phyloP scores from a whole-genome alignment of 345 rosid species.

The Lenwebbia sp. region DNA sequence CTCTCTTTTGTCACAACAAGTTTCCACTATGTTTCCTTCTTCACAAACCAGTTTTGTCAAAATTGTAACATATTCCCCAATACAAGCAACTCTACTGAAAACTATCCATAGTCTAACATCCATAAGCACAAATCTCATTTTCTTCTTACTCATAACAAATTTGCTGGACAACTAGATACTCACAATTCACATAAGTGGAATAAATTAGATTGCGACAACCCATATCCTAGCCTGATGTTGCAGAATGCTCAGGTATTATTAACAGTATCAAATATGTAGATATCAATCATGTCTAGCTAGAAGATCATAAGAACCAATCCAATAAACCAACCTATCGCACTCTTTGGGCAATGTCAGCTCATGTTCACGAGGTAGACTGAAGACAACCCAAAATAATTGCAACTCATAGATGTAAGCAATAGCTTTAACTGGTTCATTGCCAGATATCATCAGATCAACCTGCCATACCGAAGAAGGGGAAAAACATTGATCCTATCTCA shows the following conservation, averaged over 20 bases:
- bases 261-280: not conserved
- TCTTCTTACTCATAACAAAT: not conserved
- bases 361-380: constrained; percentile 40
- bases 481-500: not conserved
- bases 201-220: not conserved
- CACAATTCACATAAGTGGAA: not conserved
- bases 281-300: not conserved
- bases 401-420: constrained; percentile 39
- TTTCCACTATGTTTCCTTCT: not conserved
- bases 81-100: not conserved
- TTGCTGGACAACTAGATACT: not conserved
- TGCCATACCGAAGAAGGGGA: constrained; percentile 17
- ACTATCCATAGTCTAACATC: too few relatives aligned
- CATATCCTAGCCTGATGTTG: not conserved
- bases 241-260: not conserved
- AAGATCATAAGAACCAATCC: not conserved
- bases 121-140: not conserved
- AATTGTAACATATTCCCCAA: not conserved
- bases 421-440: constrained; percentile 78
- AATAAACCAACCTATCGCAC: constrained; percentile 32
- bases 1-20: not conserved
- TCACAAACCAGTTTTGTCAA: not conserved
- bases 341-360: constrained; percentile 51
- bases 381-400: constrained; percentile 61
- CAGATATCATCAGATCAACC: constrained; percentile 83